Conservation (phyloP, 169 alveolate species). For the Cryptosporidium baileyi region DNA sequence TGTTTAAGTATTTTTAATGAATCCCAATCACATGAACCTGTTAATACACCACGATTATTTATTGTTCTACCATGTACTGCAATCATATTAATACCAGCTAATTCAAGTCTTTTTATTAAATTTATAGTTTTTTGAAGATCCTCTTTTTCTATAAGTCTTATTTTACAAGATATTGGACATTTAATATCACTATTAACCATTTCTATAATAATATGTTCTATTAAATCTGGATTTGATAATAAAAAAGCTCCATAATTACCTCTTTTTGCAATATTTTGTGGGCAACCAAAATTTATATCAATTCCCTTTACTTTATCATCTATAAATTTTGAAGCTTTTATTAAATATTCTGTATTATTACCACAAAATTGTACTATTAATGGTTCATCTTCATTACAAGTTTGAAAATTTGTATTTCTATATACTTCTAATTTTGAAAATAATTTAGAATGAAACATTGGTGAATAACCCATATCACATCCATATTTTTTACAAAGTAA, state of each 20-base stretch:
- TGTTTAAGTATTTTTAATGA: slow-evolving; percentile 86
- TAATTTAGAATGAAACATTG: slow-evolving; percentile 88
- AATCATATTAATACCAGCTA: slow-evolving; percentile 82
- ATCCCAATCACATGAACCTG: slow-evolving; percentile 93
- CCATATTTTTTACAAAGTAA: slow-evolving; percentile 86
- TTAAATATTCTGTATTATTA: slow-evolving; percentile 83
- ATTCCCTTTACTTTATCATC: slow-evolving; percentile 88
- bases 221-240: slow-evolving; percentile 84
- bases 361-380: slow-evolving; percentile 90
- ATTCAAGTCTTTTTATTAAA: slow-evolving; percentile 86
- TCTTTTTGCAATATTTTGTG: slow-evolving; percentile 91
- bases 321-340: slow-evolving; percentile 84
- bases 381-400: slow-evolving; percentile 74
- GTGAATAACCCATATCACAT: slow-evolving; percentile 88
- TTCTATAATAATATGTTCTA: slow-evolving; percentile 79
- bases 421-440: slow-evolving; percentile 72
- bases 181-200: slow-evolving; percentile 78
- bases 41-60: slow-evolving; percentile 83
- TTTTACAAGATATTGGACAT: slow-evolving; percentile 89
- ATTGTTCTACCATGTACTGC: slow-evolving; percentile 87
- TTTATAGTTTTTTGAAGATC: slow-evolving; percentile 84
- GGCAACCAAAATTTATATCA: slow-evolving; percentile 92
- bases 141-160: slow-evolving; percentile 83
- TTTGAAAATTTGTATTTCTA: slow-evolving; percentile 72
- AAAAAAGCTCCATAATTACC: slow-evolving; percentile 92